A percentile compares a stretch with the other conserved stretches of the same genome.
Conservation (phyloP, 2,329 filamentous ascomycete genomes). For the Alternaria brassicicola region DNA sequence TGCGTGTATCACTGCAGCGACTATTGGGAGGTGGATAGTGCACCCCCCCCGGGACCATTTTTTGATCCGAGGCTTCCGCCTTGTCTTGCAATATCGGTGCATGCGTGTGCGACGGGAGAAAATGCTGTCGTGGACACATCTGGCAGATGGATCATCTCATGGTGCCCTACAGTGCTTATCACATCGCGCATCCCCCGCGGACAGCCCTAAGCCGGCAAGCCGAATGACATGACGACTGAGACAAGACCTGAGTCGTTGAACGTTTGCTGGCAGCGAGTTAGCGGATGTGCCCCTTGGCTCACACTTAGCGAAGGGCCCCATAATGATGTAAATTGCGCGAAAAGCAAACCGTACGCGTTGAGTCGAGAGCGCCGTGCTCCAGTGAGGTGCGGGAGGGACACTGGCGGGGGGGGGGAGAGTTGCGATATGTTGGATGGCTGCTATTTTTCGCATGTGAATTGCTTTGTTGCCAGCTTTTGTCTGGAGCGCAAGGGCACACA, state of each 20-base stretch:
- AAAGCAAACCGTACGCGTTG: constrained; percentile 5
- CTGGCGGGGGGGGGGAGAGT: background rate
- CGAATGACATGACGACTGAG: constrained; percentile 26
- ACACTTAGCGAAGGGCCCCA: constrained; percentile 7
- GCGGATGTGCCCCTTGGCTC: constrained; percentile 21
- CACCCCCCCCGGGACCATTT: background rate
- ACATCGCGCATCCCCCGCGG: constrained; percentile 2
- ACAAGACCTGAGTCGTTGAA: constrained; percentile 28
- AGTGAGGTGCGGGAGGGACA: background rate
- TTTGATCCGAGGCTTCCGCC: constrained; percentile 16
- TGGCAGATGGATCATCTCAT: background rate
- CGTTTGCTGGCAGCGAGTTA: constrained; percentile 31
- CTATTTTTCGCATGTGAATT: constrained; percentile 11
- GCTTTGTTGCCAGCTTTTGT: constrained; percentile 22
- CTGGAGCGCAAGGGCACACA: constrained; percentile 19
- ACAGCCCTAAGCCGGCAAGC: constrained; percentile 2
- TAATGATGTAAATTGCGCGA: constrained; percentile 26
- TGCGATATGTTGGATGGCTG: background rate
- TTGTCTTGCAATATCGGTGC: background rate
- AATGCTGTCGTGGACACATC: background rate
- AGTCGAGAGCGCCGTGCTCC: background rate
- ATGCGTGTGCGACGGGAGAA: background rate
- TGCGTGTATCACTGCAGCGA: background rate
- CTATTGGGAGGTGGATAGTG: background rate
- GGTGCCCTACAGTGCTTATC: background rate